Percentiles rank a stretch among this genome's conserved stretches.
These are phyloP conservation scores for Sugiyamaella japonica DNA, from an alignment of 1,139 yeast species.

Conservation along the genomic window DNA sequence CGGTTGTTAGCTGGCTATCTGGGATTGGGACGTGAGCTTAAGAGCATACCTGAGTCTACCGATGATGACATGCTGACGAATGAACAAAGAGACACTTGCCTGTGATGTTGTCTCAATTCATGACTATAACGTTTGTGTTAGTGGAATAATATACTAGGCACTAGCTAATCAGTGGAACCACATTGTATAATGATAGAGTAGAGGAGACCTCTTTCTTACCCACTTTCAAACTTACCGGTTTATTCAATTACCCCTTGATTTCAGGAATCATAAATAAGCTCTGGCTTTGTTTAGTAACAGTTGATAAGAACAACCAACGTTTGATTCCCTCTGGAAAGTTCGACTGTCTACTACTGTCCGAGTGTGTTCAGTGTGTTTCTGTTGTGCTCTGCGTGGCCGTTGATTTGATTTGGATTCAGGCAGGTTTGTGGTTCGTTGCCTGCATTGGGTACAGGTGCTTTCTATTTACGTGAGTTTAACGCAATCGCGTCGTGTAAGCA, in stretches of 20 bases:
- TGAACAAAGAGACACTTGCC: neutral
- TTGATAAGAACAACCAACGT: too few relatives aligned
- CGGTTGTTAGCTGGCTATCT: neutral
- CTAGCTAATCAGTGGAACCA: neutral
- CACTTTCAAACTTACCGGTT: neutral
- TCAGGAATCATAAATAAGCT: neutral
- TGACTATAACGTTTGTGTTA: neutral
- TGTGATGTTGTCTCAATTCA: neutral
- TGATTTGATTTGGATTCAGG: neutral
- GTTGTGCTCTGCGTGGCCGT: neutral
- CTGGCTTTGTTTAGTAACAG: neutral
- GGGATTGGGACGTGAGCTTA: too few relatives aligned
- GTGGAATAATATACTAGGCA: neutral
- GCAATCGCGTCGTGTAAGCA: conserved; percentile 1
- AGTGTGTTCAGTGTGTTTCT: too few relatives aligned
- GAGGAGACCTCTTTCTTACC: neutral
- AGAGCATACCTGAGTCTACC: conserved; percentile 17
- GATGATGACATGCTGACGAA: conserved; percentile 9
- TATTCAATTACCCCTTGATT: neutral
- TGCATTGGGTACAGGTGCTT: neutral
- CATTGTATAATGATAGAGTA: too few relatives aligned
- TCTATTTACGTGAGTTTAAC: neutral
- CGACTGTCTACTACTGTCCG: neutral
- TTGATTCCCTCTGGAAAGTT: too few relatives aligned
- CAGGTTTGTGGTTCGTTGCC: conserved; percentile 6